phyloP scores from a whole-genome alignment of 306 rosid genomes.

The Luffa aegyptiaca region DNA sequence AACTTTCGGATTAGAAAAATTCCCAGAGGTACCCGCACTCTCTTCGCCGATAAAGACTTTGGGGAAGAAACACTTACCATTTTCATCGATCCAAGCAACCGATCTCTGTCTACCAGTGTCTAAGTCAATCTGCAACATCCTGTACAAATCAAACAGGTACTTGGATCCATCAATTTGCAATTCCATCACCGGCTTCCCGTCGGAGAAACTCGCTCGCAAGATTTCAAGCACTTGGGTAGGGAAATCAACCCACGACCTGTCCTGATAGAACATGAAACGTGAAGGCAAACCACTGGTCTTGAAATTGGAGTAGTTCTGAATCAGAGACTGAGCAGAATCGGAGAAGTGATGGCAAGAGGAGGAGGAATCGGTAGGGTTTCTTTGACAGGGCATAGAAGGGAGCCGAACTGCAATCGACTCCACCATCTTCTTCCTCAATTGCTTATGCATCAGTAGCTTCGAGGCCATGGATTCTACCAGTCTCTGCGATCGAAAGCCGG shows the following conservation, averaged over 20 bases:
- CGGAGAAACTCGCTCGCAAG: conserved; percentile 24
- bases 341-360: background rate
- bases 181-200: conserved; percentile 22
- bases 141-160: conserved; percentile 33
- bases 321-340: conserved; percentile 6
- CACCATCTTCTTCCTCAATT: background rate
- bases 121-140: conserved; percentile 45
- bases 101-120: conserved; percentile 33
- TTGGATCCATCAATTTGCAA: conserved; percentile 25
- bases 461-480: conserved; percentile 36
- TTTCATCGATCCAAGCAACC: conserved; percentile 52
- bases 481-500: background rate
- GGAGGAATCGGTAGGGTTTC: background rate
- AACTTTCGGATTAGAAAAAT: background rate
- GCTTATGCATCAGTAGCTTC: background rate
- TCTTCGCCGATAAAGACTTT: conserved; percentile 28
- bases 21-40: background rate
- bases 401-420: conserved; percentile 17
- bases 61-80: conserved; percentile 41
- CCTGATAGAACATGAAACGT: conserved; percentile 41
- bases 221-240: conserved; percentile 14
- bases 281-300: conserved; percentile 26
- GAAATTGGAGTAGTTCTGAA: conserved; percentile 28
- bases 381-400: background rate
- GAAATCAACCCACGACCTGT: conserved; percentile 37